Percentiles rank a stretch among this genome's conserved stretches.
These are phyloP conservation scores for Lecanicillium sp. DNA, from an alignment of 2,329 filamentous ascomycete genomes.

Conservation along the genomic window DNA sequence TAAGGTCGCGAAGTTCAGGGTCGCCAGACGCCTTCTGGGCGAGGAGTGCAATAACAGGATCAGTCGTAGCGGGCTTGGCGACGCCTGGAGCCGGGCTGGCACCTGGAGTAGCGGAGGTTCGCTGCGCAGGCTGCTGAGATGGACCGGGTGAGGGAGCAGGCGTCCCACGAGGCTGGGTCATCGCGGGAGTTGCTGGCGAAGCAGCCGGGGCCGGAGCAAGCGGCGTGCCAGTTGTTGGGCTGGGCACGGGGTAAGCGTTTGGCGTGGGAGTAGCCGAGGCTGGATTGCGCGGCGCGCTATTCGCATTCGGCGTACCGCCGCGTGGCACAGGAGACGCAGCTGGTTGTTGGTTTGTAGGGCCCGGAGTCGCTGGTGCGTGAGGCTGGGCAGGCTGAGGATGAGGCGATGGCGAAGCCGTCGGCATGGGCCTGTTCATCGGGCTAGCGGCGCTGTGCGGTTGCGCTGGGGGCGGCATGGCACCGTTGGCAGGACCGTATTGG, in stretches of 20 bases:
- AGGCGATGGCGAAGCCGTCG: conserved; percentile 5
- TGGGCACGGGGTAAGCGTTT: conserved; percentile 22
- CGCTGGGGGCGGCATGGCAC: conserved; percentile 51
- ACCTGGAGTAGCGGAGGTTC: conserved; percentile 11
- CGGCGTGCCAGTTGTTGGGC: conserved; percentile 13
- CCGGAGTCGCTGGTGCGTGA: background rate
- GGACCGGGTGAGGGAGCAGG: conserved; percentile 1
- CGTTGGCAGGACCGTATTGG: conserved; percentile 60
- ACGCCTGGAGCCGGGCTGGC: conserved; percentile 14
- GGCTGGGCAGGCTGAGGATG: conserved; percentile 1
- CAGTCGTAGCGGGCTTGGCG: conserved; percentile 35
- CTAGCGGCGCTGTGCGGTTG: conserved; percentile 21
- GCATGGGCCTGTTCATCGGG: conserved; percentile 11
- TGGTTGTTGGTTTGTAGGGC: background rate
- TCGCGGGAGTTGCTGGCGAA: background rate
- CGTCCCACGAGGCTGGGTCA: background rate
- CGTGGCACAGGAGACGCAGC: conserved; percentile 1
- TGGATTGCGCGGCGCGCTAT: background rate
- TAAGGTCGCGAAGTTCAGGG: conserved; percentile 65
- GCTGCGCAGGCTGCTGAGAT: background rate
- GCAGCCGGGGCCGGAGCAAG: conserved; percentile 10
- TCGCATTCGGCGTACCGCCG: background rate
- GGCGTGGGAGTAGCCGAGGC: conserved; percentile 16
- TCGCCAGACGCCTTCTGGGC: conserved; percentile 71
- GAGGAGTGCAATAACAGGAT: conserved; percentile 75